Evolutionary conservation across 2,329 filamentous ascomycete genomes (phyloP).

Genomic region (Xylariales sp.): DNA sequence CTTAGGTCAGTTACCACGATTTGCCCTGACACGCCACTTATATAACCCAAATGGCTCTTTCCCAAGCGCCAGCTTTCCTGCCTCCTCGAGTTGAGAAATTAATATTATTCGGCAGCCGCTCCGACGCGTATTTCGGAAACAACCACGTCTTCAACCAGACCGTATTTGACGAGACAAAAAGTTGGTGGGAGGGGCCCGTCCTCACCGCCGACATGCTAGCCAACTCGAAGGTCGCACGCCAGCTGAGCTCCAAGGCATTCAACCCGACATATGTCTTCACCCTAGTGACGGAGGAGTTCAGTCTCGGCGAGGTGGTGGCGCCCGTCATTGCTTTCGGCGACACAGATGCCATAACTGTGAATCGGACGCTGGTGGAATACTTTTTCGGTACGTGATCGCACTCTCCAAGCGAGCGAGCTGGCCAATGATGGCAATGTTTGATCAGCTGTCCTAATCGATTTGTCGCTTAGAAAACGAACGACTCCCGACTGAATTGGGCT

Average conservation of each 20-base stretch:
- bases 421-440: background rate
- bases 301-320: constrained; percentile 62
- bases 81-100: background rate
- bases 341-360: constrained; percentile 53
- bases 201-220: constrained; percentile 57
- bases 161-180: constrained; percentile 58
- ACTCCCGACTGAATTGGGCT: constrained; percentile 21
- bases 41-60: background rate
- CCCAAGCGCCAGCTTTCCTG: background rate
- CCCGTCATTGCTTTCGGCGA: constrained; percentile 64
- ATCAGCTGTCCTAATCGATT: background rate
- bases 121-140: constrained; percentile 62
- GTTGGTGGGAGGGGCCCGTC: constrained; percentile 59
- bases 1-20: constrained; percentile 49
- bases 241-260: constrained; percentile 26
- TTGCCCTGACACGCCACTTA: background rate
- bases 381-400: constrained; percentile 55
- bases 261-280: constrained; percentile 32
- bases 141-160: constrained; percentile 64
- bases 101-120: constrained; percentile 51
- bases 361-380: constrained; percentile 55
- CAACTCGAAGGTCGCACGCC: constrained; percentile 39
- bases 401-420: background rate
- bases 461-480: constrained; percentile 22
- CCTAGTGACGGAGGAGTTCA: constrained; percentile 54